Evolutionary conservation across 1,139 yeast species (phyloP).

Genomic region (Blastobotrys elegans): DNA sequence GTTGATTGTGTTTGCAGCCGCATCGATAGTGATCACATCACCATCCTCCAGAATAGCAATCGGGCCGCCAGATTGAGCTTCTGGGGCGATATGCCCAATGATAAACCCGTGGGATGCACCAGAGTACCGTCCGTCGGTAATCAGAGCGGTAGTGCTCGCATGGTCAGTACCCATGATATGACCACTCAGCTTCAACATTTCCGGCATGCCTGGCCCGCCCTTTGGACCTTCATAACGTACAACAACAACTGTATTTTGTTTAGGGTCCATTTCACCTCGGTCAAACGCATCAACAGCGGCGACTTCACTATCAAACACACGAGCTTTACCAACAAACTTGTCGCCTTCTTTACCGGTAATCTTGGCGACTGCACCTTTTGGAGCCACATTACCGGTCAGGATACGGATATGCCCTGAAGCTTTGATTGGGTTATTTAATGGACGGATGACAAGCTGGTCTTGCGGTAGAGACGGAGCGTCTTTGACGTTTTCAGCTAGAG

Average conservation of each 20-base stretch:
- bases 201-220: conserved; percentile 98
- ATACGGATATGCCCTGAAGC: conserved; percentile 81
- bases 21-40: conserved; percentile 76
- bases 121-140: conserved; percentile 90
- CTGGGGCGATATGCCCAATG: conserved; percentile 90
- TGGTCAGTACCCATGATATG: conserved; percentile 92
- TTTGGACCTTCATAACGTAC: conserved; percentile 92
- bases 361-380: conserved; percentile 89
- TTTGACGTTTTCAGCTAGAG: conserved; percentile 67
- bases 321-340: conserved; percentile 76
- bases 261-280: conserved; percentile 79
- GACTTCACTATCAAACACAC: conserved; percentile 74
- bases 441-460: conserved; percentile 69
- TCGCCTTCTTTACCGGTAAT: conserved; percentile 95
- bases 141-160: conserved; percentile 82
- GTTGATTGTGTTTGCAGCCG: conserved; percentile 75
- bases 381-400: conserved; percentile 80
- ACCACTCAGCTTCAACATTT: conserved; percentile 91
- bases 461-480: conserved; percentile 55
- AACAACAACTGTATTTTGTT: conserved; percentile 84
- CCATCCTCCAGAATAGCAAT: conserved; percentile 83
- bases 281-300: conserved; percentile 72
- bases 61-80: conserved; percentile 93
- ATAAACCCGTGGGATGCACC: conserved; percentile 93
- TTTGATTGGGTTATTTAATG: conserved; percentile 70